Base-by-base conservation (phyloP, 1,139 yeast genomes). In the Candida labiduridarum region DNA sequence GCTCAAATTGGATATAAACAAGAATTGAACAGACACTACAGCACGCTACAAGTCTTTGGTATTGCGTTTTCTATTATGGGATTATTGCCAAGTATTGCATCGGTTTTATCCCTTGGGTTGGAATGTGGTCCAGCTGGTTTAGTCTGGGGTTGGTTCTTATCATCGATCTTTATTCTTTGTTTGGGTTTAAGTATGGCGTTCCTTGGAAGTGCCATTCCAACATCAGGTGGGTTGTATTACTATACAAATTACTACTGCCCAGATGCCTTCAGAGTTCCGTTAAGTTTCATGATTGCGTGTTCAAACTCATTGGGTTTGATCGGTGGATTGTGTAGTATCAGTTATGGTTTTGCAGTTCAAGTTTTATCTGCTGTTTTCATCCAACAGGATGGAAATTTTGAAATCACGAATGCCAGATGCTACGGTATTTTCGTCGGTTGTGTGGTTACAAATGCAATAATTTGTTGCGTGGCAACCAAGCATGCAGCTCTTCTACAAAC, bases 61-160 rank as follows among this genome's bases (percentile, higher is more conserved):
- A 77, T 79, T 44, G 81, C 83, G 0, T 79, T 77, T 52, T 72
- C 79, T 16, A 79, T 79, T 51, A 79, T 79, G 83, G 83, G 82
- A 3, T 62, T 79, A 40, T 62, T 79, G 25, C 83, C 83, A 3
- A 71, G 78, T 27, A 72, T 79, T 50, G 68, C 78, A 0, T 73
- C 80, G 0, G 63, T 69, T 29, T 56, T 76, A 4, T 62, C 62
- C 14, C 54, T 54, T 15, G 71, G 71, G 4, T 69, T 77, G 48
- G 69, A 78, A 19, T 82, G 67, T 4, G 81, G 81, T 9, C 65
- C 75, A 8, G 64, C 69, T 29, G 65, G 86, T 4, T 73, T 83
- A 25, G 79, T 84, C 15, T 86, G 90, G 89, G 89, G 90, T 48
- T 87, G 90, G 89, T 74, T 85, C 51, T 71, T 78, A 47, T 79